Evolutionary conservation across 225 moss, liverwort and hornwort species (phyloP), one percentile per base, ranked within the genome.

Genomic region (Antitrichia curtipendula): DNA sequence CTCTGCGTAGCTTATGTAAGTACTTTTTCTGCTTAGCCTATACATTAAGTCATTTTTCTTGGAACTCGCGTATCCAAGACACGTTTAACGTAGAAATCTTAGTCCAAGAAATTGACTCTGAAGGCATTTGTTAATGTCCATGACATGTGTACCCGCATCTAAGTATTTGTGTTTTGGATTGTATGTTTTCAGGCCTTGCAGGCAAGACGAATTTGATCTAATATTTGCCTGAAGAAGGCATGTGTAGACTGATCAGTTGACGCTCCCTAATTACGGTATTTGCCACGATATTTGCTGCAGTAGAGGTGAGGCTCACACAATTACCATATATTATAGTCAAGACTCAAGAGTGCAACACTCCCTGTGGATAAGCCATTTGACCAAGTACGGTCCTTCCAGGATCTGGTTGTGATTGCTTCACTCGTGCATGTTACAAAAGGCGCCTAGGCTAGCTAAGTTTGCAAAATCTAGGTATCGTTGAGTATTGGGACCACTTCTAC

Each of bases 141-240:
- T 32, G 24, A 61, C 61, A 60, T n/a, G 32, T 58, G 71, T 41
- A 50, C 66, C 59, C 43, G 29, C 69, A 82, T 28, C 77, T 54
- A 12, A 16, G 13, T 50, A 49, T 47, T 73, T 60, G 58, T 72
- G 74, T 65, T n/a, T 22, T 83, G 78, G 36, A 24, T 68, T 80
- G 70, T 83, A 91, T 87, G 94, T 95, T 45, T 95, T 94, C 54
- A 93, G 93, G 86, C 93, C 93, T 83, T 90, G 92, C 78, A 92
- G 89, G 69, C 93, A 92, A 90, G 94, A 25, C 64, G 92, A 95
- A 81, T 92, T 95, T 78, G 92, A 94, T 63, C 93, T 93, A 25
- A 91, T 87, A 41, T 92, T 92, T 85, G 89, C 43, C 0, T 43
- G 20, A 95, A 86, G 93, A 93, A 88, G 92, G 91, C 65, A 94